Percentiles rank a stretch among this genome's conserved stretches.
phyloP scores from a whole-genome alignment of 495 filamentous ascomycete species.

The Hypoxylon fuscum region DNA sequence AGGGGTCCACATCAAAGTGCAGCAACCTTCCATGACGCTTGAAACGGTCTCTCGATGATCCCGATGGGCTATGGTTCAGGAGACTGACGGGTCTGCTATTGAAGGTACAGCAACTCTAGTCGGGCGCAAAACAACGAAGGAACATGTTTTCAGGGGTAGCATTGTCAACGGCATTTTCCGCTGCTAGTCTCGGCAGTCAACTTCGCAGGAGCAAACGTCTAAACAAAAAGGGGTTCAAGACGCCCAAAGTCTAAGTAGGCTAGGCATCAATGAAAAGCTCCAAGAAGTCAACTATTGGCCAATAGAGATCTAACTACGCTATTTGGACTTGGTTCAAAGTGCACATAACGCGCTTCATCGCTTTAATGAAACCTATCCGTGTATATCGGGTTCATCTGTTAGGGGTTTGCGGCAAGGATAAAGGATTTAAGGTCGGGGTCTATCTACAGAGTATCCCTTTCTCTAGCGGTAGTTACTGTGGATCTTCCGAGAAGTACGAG shows the following conservation, averaged over 20 bases:
- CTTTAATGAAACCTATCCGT: background rate
- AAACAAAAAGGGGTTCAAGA: too few relatives aligned
- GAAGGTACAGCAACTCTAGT: background rate
- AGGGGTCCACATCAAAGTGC: constrained; percentile 25
- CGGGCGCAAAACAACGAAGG: background rate
- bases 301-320: background rate
- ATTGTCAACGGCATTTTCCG: background rate
- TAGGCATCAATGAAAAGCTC: background rate
- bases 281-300: background rate
- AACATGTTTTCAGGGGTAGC: background rate
- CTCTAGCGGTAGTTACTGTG: background rate
- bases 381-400: background rate
- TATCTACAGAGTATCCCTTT: too few relatives aligned
- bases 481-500: constrained; percentile 20
- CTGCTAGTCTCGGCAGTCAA: too few relatives aligned
- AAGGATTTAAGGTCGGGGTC: too few relatives aligned
- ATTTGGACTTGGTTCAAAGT: background rate
- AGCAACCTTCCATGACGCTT: constrained; percentile 8
- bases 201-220: too few relatives aligned
- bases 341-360: background rate
- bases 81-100: constrained; percentile 1
- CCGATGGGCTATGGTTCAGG: constrained; percentile 23
- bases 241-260: background rate
- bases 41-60: constrained; percentile 29
- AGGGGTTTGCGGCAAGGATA: too few relatives aligned